Evolutionary conservation across 2,329 filamentous ascomycete genomes (phyloP).

Genomic region (Microdochium bolleyi): DNA sequence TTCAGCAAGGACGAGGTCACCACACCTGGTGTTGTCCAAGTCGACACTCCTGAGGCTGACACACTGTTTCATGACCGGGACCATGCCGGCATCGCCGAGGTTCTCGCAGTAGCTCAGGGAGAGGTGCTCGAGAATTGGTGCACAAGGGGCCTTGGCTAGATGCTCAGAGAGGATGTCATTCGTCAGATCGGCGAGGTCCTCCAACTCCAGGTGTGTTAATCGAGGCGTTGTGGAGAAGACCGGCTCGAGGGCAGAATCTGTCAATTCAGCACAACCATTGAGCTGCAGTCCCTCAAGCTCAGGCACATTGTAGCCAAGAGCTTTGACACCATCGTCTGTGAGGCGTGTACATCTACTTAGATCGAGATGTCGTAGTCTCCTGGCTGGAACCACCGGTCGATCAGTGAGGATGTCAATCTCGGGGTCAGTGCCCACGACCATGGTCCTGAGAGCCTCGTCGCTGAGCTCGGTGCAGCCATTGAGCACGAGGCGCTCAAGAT

Average conservation of each 20-base stretch:
- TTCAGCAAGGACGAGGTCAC: conserved; percentile 78
- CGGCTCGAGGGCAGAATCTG: conserved; percentile 62
- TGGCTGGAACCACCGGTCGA: conserved; percentile 64
- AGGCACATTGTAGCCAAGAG: conserved; percentile 67
- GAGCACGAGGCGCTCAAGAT: conserved; percentile 72
- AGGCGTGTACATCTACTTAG: conserved; percentile 70
- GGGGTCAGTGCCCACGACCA: conserved; percentile 69
- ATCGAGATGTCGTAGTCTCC: conserved; percentile 77
- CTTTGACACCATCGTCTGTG: conserved; percentile 63
- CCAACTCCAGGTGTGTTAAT: conserved; percentile 81
- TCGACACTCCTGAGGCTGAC: conserved; percentile 62
- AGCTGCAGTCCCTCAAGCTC: conserved; percentile 77
- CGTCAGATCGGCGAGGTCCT: conserved; percentile 72
- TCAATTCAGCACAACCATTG: conserved; percentile 67
- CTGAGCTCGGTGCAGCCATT: conserved; percentile 72
- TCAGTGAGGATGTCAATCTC: conserved; percentile 77
- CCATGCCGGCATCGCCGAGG: conserved; percentile 74
- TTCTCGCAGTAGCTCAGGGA: conserved; percentile 87
- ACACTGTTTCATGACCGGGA: conserved; percentile 73
- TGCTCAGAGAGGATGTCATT: conserved; percentile 65
- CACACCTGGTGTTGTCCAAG: conserved; percentile 89
- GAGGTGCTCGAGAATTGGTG: conserved; percentile 64
- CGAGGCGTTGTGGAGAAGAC: conserved; percentile 68
- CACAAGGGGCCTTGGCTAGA: conserved; percentile 70
- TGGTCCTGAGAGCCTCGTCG: conserved; percentile 63